Conservation (phyloP, 352 stramenopile species). For the Phytophthora sp. region DNA sequence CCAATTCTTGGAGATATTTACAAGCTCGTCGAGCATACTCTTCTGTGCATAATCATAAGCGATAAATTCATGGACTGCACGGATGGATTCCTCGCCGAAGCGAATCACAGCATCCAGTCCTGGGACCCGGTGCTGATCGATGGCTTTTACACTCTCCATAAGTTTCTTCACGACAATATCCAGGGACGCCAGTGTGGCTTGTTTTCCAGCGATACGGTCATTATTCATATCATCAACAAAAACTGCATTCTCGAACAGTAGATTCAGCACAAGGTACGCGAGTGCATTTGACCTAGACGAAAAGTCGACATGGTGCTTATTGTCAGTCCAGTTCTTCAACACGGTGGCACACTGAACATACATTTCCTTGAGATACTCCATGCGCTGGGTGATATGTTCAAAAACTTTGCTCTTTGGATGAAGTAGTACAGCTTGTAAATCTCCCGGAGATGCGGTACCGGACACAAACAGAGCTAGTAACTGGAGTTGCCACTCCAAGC, state of each 20-base stretch:
- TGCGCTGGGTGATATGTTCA: slow-evolving; percentile 28
- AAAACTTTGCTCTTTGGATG: slow-evolving; percentile 60
- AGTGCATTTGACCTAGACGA: slow-evolving; percentile 39
- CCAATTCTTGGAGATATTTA: slow-evolving; percentile 21
- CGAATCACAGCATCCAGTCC: slow-evolving; percentile 22
- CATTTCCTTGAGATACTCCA: slow-evolving; percentile 33
- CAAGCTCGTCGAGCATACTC: slow-evolving; percentile 34
- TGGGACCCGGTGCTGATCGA: not conserved
- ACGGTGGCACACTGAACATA: slow-evolving; percentile 30
- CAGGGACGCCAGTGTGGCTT: slow-evolving; percentile 13
- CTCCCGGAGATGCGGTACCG: slow-evolving; percentile 16
- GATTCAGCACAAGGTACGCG: slow-evolving; percentile 49
- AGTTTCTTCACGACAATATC: slow-evolving; percentile 28
- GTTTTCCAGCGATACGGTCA: slow-evolving; percentile 11
- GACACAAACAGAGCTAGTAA: slow-evolving; percentile 47
- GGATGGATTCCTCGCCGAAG: slow-evolving; percentile 31
- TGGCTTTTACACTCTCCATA: slow-evolving; percentile 8
- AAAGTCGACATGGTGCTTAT: slow-evolving; percentile 42
- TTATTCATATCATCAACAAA: slow-evolving; percentile 33
- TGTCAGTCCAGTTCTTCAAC: slow-evolving; percentile 36
- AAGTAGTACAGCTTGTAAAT: slow-evolving; percentile 42
- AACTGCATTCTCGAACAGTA: slow-evolving; percentile 51
- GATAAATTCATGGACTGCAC: slow-evolving; percentile 19
- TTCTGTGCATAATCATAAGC: slow-evolving; percentile 1
- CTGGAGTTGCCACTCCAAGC: slow-evolving; percentile 54